A percentile compares a stretch with the other conserved stretches of the same genome.
Evolutionary conservation across 2,329 filamentous ascomycete genomes (phyloP).

Genomic region (Lasiodiplodia sp.): DNA sequence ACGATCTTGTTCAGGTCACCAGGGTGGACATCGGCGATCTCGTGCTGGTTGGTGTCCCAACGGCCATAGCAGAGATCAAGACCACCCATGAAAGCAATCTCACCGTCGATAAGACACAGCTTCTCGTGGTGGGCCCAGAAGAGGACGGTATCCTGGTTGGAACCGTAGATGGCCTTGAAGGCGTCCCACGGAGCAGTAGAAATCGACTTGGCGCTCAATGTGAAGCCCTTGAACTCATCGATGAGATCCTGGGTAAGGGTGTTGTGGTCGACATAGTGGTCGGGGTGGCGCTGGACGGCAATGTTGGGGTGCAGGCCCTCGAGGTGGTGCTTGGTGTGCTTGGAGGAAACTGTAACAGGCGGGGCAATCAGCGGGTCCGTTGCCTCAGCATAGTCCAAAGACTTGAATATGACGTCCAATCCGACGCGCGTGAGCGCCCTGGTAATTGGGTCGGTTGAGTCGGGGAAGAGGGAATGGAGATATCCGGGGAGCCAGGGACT

Average conservation of each 20-base stretch:
- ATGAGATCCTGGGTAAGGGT: slow-evolving; percentile 67
- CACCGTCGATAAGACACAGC: slow-evolving; percentile 80
- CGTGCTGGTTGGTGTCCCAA: slow-evolving; percentile 88
- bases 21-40: slow-evolving; percentile 84
- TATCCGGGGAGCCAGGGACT: slow-evolving; percentile 52
- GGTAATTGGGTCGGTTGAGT: slow-evolving; percentile 50
- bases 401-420: slow-evolving; percentile 53
- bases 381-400: slow-evolving; percentile 53
- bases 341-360: slow-evolving; percentile 62
- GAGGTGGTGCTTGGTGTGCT: slow-evolving; percentile 81
- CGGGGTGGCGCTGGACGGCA: slow-evolving; percentile 87
- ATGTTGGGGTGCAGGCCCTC: slow-evolving; percentile 84
- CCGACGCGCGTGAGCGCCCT: slow-evolving; percentile 50
- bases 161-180: slow-evolving; percentile 81
- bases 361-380: slow-evolving; percentile 54
- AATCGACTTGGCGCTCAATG: slow-evolving; percentile 61
- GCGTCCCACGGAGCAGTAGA: slow-evolving; percentile 75
- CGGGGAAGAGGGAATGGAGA: slow-evolving; percentile 53
- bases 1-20: slow-evolving; percentile 76
- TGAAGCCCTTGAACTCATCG: slow-evolving; percentile 62
- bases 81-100: slow-evolving; percentile 87
- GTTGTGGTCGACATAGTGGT: slow-evolving; percentile 79
- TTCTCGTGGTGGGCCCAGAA: slow-evolving; percentile 98
- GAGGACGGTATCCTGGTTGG: slow-evolving; percentile 79
- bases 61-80: slow-evolving; percentile 86